phyloP scores from a whole-genome alignment of 2,329 filamentous ascomycete genomes.

The Coniella vitis region DNA sequence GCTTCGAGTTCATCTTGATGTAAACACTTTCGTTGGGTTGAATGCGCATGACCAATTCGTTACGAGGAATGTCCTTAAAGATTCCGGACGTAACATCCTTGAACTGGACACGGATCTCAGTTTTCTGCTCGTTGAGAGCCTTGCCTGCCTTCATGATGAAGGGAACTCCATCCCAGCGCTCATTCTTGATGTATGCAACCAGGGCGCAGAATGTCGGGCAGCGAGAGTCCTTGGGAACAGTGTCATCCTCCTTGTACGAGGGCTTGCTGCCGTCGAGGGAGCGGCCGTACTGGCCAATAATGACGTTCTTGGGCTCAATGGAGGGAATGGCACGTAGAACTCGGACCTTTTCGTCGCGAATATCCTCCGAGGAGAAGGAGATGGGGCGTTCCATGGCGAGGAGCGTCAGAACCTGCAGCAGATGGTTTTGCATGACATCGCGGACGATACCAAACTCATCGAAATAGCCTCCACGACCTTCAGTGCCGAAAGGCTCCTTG shows the following conservation, averaged over 20 bases:
- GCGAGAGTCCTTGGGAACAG: conserved; percentile 91
- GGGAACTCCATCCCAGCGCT: conserved; percentile 97
- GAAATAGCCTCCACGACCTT: conserved; percentile 96
- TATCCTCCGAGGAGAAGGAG: conserved; percentile 96
- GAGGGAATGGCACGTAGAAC: conserved; percentile 88
- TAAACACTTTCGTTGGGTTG: conserved; percentile 99
- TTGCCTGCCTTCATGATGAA: conserved; percentile 99
- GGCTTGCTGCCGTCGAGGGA: conserved; percentile 95
- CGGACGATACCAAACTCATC: conserved; percentile 99
- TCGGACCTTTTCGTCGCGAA: conserved; percentile 96
- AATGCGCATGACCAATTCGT: conserved; percentile 98
- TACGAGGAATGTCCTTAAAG: conserved; percentile 98
- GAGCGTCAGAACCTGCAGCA: conserved; percentile 91
- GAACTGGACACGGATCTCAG: conserved; percentile 98
- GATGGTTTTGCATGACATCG: conserved; percentile 99
- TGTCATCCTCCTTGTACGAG: conserved; percentile 97
- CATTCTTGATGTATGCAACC: conserved; percentile 98
- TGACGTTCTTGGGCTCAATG: conserved; percentile 99
- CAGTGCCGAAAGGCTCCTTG: conserved; percentile 98
- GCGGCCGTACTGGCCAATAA: conserved; percentile 97
- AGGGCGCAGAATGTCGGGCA: conserved; percentile 98
- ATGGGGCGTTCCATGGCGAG: conserved; percentile 98
- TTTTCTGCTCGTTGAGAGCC: conserved; percentile 98
- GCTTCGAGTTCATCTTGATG: conserved; percentile 99
- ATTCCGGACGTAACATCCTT: conserved; percentile 99